Evolutionary conservation across 179 eudicot species (phyloP).

Genomic region (Pouteria campechiana): DNA sequence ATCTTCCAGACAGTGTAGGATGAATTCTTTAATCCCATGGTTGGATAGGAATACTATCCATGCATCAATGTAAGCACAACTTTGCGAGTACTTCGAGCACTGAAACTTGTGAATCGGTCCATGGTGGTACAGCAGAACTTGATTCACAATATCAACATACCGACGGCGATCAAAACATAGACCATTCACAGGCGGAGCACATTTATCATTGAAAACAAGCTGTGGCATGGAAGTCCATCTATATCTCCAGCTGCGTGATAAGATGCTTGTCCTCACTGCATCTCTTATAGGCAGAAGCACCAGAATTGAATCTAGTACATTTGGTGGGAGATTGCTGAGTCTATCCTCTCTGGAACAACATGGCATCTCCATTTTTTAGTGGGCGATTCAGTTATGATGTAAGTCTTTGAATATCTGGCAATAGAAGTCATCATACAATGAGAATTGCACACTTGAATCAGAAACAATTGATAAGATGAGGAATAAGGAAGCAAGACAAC

Average conservation of each 20-base stretch:
- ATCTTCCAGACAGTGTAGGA: conserved; percentile 66
- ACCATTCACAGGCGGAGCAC: conserved; percentile 32
- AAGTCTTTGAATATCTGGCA: no score
- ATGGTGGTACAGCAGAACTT: conserved; percentile 63
- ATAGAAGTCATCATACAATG: no score
- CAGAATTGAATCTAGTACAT: conserved; percentile 68
- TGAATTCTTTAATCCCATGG: conserved; percentile 54
- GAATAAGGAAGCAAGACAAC: no score
- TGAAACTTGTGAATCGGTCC: conserved; percentile 85
- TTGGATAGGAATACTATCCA: conserved; percentile 92
- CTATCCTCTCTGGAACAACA: no score
- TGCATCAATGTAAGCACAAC: conserved; percentile 74
- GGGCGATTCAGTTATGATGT: no score
- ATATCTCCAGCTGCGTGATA: conserved; percentile 86
- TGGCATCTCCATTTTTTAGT: no score
- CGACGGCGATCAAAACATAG: conserved; percentile 24
- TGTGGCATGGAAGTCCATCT: conserved; percentile 74
- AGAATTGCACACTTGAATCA: no score
- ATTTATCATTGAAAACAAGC: conserved; percentile 60
- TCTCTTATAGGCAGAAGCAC: conserved; percentile 66
- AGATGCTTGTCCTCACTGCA: conserved; percentile 69
- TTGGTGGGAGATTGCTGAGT: conserved; percentile 75
- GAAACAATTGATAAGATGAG: no score
- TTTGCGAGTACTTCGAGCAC: conserved; percentile 45
- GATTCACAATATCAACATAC: conserved; percentile 53